These are phyloP conservation scores for Plasmodium knowlesi DNA, from an alignment of 169 alveolate species.

Conservation along the genomic window DNA sequence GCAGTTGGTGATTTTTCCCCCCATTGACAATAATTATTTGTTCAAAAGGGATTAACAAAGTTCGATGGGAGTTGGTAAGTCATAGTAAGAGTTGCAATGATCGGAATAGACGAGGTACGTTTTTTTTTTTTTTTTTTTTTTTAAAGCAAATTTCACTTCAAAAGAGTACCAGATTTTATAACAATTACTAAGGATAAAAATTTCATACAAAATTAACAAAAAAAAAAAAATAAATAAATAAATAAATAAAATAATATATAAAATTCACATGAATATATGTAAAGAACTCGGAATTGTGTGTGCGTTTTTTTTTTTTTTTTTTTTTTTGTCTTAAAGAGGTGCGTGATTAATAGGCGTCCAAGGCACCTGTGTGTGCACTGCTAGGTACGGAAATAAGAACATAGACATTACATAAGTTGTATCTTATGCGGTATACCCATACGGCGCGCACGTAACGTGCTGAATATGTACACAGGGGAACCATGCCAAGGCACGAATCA, in stretches of 20 bases:
- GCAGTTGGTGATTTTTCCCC: not conserved
- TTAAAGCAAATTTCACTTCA: not conserved
- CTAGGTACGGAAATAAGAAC: not conserved
- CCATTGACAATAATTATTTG: not conserved
- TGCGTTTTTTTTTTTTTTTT: not conserved
- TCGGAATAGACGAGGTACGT: not conserved
- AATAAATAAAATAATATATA: not conserved
- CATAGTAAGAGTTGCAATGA: not conserved
- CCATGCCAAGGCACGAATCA: not conserved
- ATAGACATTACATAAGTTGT: not conserved
- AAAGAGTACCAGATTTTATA: not conserved
- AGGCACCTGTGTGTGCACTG: not conserved
- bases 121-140: not conserved
- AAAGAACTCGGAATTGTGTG: not conserved
- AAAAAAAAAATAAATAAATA: too few species aligned
- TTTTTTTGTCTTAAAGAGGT: not conserved
- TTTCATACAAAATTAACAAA: constrained; percentile 38
- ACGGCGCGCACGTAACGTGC: not conserved
- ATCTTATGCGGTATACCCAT: not conserved
- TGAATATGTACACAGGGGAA: not conserved
- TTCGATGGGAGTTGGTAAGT: not conserved
- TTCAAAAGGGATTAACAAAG: not conserved
- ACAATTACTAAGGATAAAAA: not conserved
- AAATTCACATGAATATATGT: not conserved
- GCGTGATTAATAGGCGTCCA: not conserved